Base-by-base conservation (phyloP, 1,284 basidiomycete genomes). In the Abortiporus biennis region DNA sequence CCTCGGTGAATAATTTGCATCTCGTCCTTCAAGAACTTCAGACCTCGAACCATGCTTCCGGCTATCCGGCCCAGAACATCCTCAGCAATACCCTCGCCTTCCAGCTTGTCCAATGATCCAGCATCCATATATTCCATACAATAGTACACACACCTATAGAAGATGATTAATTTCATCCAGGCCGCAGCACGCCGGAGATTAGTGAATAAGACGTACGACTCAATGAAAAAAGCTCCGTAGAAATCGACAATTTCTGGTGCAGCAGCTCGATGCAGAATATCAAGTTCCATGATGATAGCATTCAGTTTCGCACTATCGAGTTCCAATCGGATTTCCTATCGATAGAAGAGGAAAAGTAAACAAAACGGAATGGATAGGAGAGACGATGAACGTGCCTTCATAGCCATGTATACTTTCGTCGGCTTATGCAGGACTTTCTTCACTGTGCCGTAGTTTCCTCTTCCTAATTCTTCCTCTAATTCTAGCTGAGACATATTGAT, bases 71-170 rank as follows among this genome's bases (percentile, higher is more conserved):
- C 83, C n/a, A 99, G 70, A 2, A 94, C 90, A 34, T 78, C 70
- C 63, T 97, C 92, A 1, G 90, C 90, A 12, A 92, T 80, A 33
- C 80, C 78, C 29, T 67, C 65, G 4, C 71, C 73, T 29, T 79
- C 80, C 1, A 98, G 74, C 49, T 90, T 92, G 62, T 98, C 95
- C 37, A 99, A 72, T 44, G 84, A 89, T 13, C 94, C 92, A 2
- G 91, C 92, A 58, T 99, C 93, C 95, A 99, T 98, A 66, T 86
- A 92, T 69, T 99, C 95, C 93, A 99, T 98, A 67, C 95, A 98
- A 65, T 97, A 98, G 66, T 98, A 98, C 27, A 99, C 60, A 38
- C 59, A 61, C 24, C 59, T 61, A 25, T 4, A 16, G n/a, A n/a
- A n/a, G n/a, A n/a, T n/a, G n/a, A n/a, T n/a, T n/a, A n/a, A n/a